Evolutionary conservation across 768 basidiomycete species (phyloP), one percentile per base, ranked within the genome.

Genomic region (Suillus americanus): DNA sequence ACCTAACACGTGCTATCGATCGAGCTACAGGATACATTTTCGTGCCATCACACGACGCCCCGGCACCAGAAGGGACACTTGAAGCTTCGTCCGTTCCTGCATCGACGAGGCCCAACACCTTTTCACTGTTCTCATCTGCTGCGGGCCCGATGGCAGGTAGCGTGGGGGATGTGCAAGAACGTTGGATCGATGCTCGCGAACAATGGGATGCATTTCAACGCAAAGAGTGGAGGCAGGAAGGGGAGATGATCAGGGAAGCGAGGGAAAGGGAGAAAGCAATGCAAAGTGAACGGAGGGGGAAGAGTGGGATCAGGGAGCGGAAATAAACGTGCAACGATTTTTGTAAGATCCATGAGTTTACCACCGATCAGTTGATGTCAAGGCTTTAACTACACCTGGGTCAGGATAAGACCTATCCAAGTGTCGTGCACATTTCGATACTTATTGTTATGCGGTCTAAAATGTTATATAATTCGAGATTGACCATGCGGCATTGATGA

Each of bases 1-100:
- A 94, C 65, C 84, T 99, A 2, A 89, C 90, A 9, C 86, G 86
- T 5, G 83, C 82, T 40, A 89, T 99, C 68, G 97, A 99, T 76
- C 89, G 93, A 64, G 94, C 95, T 1, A 93, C 92, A 0, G 97
- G 97, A 18, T 96, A 94, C 78, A 83, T 97, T 12, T 97, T 93
- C 68, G 82, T 95, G 5, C 94, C 94, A 0, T 78, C 83, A 0
- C 71, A 78, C 30, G 69, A 67, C 28, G 70, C 72, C 14, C 73
- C 74, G 28, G 70, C 75, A 5, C 77, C 78, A 6, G 66, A 74
- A 59, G 76, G 78, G 38, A 72, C 78, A 6, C 60, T 74, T 8
- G 71, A 73, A 54, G 66, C 74, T 60, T 68, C 71, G 68, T 30
- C 73, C 72, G 43, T 76, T 72, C 71, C 77, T 65, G 65, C 82